Conservation (phyloP, 2,329 filamentous ascomycete genomes). For the Chrysosporium queenslandicum region DNA sequence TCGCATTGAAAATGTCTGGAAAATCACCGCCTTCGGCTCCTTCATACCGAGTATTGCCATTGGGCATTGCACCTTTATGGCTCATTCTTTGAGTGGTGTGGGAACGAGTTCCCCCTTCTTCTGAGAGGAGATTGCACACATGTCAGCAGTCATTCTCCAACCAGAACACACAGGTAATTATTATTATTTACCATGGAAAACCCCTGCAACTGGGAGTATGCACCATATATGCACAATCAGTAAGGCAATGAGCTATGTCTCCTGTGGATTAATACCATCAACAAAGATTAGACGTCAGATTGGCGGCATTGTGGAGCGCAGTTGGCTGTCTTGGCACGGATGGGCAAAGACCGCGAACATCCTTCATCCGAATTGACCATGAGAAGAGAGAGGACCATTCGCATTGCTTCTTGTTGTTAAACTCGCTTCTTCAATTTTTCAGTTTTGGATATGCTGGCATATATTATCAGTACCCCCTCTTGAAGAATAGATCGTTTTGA, state of each 20-base stretch:
- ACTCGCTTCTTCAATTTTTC: too few species aligned
- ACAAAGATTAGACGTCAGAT: too few species aligned
- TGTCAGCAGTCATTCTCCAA: neutral
- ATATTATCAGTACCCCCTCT: too few species aligned
- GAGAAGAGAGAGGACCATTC: too few species aligned
- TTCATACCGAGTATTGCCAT: neutral
- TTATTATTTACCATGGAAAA: neutral
- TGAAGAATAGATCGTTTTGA: too few species aligned
- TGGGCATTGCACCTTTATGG: neutral
- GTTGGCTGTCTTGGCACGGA: neutral
- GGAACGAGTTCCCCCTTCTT: neutral
- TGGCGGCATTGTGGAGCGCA: neutral
- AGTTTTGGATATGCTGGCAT: too few species aligned
- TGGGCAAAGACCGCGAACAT: too few species aligned
- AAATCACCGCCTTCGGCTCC: neutral
- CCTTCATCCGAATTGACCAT: too few species aligned
- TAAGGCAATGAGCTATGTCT: neutral
- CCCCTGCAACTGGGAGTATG: neutral
- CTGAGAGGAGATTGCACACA: neutral
- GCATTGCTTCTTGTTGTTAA: too few species aligned
- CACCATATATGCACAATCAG: neutral
- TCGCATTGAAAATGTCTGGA: constrained; percentile 54
- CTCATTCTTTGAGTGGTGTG: neutral
- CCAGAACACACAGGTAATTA: neutral
- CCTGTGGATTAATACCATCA: too few species aligned